Base-by-base conservation (phyloP, 2,329 filamentous ascomycete species). In the Sporothrix brasiliensis region DNA sequence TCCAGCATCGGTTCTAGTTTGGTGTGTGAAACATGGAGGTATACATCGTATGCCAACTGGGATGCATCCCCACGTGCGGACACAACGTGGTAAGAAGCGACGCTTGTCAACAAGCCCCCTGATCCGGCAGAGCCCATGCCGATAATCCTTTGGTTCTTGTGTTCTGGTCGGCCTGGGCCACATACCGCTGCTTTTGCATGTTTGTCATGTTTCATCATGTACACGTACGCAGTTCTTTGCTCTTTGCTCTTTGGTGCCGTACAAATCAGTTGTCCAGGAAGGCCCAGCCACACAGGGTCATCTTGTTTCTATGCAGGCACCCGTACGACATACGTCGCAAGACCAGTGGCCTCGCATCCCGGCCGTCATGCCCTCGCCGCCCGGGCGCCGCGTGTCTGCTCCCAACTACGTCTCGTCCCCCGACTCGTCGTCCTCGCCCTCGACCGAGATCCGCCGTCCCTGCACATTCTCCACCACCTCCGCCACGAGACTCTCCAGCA, bases 381-480 rank as follows among this genome's bases (percentile, higher is more conserved):
- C 7, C 56, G 2, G n/a, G 5, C 10, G 56, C 27, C 19, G 30
- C 34, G 13, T 6, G 54, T 4, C 14, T 6, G n/a, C 56, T 16
- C 16, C 16, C 14, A 5, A 4, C 54, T 58, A 39, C 19, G n/a
- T 39, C 34, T 73, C 61, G 19, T 68, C 83, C 75, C 92, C 90
- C 41, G 72, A 67, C 53, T 83, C 82, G 76, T 92, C 90, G 73
- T 89, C 84, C 77, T 92, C 90, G 72, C 90, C 92, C 79, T 97
- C 94, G 34, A 85, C 84, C 39, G 80, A 75, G 21, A 97, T 87
- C 67, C 90, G 85, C 75, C 83, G 85, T 4, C 94, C 94, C 75
- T 93, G 81, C 5, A 97, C 90, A 67, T 90, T 91, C 79, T 88
- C 82, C 78, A 92, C 88, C 2, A 97, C 92, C 78, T 97, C 92